phyloP scores from a whole-genome alignment of 2,329 filamentous ascomycete genomes.

The Orbilia oligospora region DNA sequence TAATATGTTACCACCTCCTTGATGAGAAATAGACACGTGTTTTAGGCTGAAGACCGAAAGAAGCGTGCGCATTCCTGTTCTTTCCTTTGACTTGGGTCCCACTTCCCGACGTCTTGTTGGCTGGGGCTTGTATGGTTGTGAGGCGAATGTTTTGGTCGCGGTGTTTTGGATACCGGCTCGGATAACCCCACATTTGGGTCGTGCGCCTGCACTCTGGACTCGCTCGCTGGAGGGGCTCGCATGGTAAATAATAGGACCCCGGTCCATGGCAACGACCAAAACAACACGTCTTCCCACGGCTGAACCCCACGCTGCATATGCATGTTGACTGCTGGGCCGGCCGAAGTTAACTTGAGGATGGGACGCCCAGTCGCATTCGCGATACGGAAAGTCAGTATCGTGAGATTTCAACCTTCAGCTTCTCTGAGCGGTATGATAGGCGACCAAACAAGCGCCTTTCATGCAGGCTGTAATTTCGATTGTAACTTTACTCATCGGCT shows the following conservation, averaged over 20 bases:
- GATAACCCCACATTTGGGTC: conserved; percentile 50
- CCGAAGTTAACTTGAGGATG: not conserved
- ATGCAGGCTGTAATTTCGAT: conserved; percentile 54
- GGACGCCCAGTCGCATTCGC: conserved; percentile 13
- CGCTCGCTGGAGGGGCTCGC: conserved; percentile 53
- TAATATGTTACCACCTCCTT: conserved; percentile 28
- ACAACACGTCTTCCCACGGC: conserved; percentile 59
- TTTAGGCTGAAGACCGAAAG: conserved; percentile 40
- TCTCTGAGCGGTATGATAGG: conserved; percentile 25
- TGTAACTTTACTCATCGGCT: conserved; percentile 37
- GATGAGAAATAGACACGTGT: conserved; percentile 15
- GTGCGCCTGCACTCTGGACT: conserved; percentile 21
- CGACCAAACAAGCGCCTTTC: conserved; percentile 57
- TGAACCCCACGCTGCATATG: conserved; percentile 27
- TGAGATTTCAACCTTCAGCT: conserved; percentile 9
- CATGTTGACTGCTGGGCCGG: not conserved
- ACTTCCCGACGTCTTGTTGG: conserved; percentile 29
- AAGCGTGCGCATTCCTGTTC: conserved; percentile 19
- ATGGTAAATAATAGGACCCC: conserved; percentile 43
- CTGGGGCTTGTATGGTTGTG: conserved; percentile 32
- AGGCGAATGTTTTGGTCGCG: conserved; percentile 43
- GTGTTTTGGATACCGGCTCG: conserved; percentile 44
- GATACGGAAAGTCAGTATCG: not conserved
- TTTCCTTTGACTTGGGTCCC: conserved; percentile 3
- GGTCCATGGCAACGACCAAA: conserved; percentile 49